A percentile compares a stretch with the other conserved stretches of the same genome.
Conservation (phyloP, 805 yeast genomes). For the Pichia eremophila region DNA sequence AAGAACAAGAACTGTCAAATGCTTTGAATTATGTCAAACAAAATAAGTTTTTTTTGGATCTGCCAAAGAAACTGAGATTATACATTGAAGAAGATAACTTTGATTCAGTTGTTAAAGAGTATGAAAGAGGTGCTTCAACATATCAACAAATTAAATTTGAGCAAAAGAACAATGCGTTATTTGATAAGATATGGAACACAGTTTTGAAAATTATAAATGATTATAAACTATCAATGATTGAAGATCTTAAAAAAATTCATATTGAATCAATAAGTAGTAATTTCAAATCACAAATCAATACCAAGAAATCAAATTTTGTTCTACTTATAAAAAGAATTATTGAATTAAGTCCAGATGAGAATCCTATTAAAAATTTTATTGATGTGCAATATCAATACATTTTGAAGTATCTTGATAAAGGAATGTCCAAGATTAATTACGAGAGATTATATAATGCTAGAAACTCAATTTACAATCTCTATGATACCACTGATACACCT, state of each 20-base stretch:
- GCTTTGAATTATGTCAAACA: constrained; percentile 44
- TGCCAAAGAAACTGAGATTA: constrained; percentile 40
- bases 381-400: constrained; percentile 37
- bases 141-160: constrained; percentile 10
- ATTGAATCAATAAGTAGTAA: constrained; percentile 21
- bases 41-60: constrained; percentile 44
- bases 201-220: constrained; percentile 44
- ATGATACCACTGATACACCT: constrained; percentile 12
- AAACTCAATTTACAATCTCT: constrained; percentile 29
- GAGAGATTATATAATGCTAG: constrained; percentile 32
- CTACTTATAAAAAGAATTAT: constrained; percentile 43
- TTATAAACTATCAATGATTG: constrained; percentile 49
- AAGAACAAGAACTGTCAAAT: constrained; percentile 38
- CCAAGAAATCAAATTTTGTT: constrained; percentile 24
- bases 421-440: constrained; percentile 31
- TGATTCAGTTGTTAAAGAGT: constrained; percentile 47
- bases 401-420: constrained; percentile 29
- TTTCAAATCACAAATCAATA: constrained; percentile 8
- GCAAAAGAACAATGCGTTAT: constrained; percentile 22
- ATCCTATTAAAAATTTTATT: constrained; percentile 60
- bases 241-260: constrained; percentile 29
- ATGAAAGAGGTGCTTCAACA: constrained; percentile 35
- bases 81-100: constrained; percentile 44
- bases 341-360: constrained; percentile 52
- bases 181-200: constrained; percentile 46